Conservation (phyloP, 768 basidiomycete genomes). For the Mycena galopus region DNA sequence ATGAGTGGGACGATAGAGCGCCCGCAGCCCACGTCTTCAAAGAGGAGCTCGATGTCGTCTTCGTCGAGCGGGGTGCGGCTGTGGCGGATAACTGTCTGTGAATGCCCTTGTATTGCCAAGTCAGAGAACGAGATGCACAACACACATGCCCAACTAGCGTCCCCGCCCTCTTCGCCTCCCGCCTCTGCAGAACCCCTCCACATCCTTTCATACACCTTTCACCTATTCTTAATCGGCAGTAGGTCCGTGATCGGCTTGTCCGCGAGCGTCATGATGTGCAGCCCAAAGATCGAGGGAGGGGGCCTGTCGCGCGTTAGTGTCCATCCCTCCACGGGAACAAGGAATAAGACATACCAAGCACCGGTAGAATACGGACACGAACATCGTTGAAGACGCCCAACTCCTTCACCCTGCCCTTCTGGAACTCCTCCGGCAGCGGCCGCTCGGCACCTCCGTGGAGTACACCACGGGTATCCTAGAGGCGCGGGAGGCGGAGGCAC, state of each 20-base stretch:
- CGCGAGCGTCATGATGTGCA: conserved; percentile 89
- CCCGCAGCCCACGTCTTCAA: conserved; percentile 89
- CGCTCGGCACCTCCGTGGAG: conserved; percentile 94
- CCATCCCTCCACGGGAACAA: not conserved
- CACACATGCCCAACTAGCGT: conserved; percentile 60
- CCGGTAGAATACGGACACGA: conserved; percentile 92
- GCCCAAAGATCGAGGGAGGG: conserved; percentile 90
- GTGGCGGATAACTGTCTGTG: not conserved
- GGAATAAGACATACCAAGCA: conserved; percentile 69
- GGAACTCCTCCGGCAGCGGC: conserved; percentile 94
- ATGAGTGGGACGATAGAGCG: conserved; percentile 86
- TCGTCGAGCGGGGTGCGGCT: conserved; percentile 86
- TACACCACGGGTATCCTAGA: conserved; percentile 91
- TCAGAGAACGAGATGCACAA: not conserved
- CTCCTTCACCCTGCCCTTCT: conserved; percentile 90
- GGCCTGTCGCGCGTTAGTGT: conserved; percentile 63
- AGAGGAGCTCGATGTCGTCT: conserved; percentile 85
- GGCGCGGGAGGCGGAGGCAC: conserved; percentile 73
- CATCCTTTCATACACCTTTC: conserved; percentile 86
- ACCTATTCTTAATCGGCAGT: conserved; percentile 86
- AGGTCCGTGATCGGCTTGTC: conserved; percentile 88
- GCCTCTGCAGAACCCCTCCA: conserved; percentile 79
- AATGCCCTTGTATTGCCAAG: conserved; percentile 3
- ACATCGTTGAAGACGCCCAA: conserved; percentile 93
- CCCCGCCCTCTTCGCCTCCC: conserved; percentile 79